Base-by-base conservation (phyloP, 805 yeast species). In the Saccharomycopsis sp. region DNA sequence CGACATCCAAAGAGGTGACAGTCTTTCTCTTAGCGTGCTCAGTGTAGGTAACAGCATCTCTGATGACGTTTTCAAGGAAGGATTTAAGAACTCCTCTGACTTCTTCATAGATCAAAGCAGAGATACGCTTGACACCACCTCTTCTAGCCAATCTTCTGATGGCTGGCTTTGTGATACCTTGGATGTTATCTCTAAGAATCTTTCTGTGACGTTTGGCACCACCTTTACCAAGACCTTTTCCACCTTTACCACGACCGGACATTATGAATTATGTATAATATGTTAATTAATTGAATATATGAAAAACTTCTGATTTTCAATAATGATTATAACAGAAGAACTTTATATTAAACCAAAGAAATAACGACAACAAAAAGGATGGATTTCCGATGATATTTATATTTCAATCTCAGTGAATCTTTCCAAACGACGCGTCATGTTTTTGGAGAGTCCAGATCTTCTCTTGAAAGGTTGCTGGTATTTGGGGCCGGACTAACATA, bases 11-110 rank as follows among this genome's bases (percentile, higher is more conserved):
- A 64, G 99, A 92, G 69, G 99, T 93, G 71, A 93, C 98, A 66
- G 99, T 94, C 91, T 93, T 93, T 87, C 99, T 91, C 94, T 94
- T 94, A 72, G 98, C 99, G 86, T 93, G 98, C 82, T 94, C 98
- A 68, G 99, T 94, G 84, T 93, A 93, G 71, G 97, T 91, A 72
- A 94, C 97, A 72, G 99, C 98, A 72, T 94, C 98, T 84, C 97
- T 90, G 81, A 93, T 93, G 69, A 94, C 97, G 74, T 89, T 86
- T 80, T 90, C 97, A 75, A 93, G 85, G 87, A 93, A 93, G 62
- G 96, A 82, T 82, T 92, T 92, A 68, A 93, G 83, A 68, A 94
- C 97, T 68, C 87, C 92, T 84, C 99, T 91, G 73, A 94, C 97
- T 82, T 93, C 97, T 81, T 93, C 99, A 83, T 93, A 93, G 76